Base-by-base conservation (phyloP, 768 basidiomycete genomes). In the Boletus insuetus region DNA sequence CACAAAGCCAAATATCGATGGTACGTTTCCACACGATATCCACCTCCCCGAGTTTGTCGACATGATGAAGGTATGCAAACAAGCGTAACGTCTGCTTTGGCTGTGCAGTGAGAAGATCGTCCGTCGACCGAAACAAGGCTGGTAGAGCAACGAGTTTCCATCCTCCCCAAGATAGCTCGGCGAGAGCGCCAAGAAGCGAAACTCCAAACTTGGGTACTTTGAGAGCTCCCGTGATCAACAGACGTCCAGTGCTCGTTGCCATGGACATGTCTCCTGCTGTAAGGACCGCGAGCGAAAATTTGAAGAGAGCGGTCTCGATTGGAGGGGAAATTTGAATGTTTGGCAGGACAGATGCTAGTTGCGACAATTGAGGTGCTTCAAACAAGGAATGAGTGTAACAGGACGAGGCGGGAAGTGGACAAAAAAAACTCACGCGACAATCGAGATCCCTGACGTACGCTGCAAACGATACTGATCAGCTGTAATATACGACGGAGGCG, bases 121-220 rank as follows among this genome's bases (percentile, higher is more conserved):
- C 70, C 2, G 80, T 81, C 31, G 74, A 72, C 60, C 81, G 82
- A 14, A 83, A 61, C n/a, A 90, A 64, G 13, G 77, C 69, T 2
- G 89, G 86, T 3, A 86, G 65, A 14, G 80, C 87, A 11, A 91
- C 68, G 32, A 82, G 73, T 65, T 84, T 89, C 89, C 89, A 92
- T 3, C 89, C 91, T 19, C 82, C 82, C 87, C 89, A 93, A 0
- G 76, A 77, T 6, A 85, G 69, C 46, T 86, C 84, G 3, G 84
- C 78, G 8, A 92, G 78, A 6, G 79, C 73, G 0, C 85, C 84
- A 29, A 82, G 78, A 6, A 92, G 70, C 31, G 78, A 76, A 3
- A 84, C 58, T 1, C 79, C 82, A 55, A 88, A 83, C 8, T 50
- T 56, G 37, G 68, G 68, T 2, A 54, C 45, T 39, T 61, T 62